Conservation (phyloP, 2,329 filamentous ascomycete species). For the Aspergillus fumigatiaffinis region DNA sequence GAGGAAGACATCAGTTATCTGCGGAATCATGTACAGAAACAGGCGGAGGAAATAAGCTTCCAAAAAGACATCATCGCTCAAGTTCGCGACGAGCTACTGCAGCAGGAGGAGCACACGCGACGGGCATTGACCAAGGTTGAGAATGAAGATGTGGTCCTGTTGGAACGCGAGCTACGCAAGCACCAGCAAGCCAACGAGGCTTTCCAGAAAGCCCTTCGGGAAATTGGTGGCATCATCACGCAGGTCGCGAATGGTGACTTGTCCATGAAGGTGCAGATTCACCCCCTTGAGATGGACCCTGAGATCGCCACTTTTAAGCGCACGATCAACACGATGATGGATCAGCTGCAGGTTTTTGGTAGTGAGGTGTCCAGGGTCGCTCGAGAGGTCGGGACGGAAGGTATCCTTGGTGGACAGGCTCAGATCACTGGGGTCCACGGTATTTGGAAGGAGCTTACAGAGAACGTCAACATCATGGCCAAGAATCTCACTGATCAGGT, state of each 20-base stretch:
- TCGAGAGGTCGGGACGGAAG: constrained; percentile 93
- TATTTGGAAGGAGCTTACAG: constrained; percentile 95
- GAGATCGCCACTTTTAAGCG: constrained; percentile 98
- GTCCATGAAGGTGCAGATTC: constrained; percentile 94
- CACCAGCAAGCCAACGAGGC: constrained; percentile 97
- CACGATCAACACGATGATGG: constrained; percentile 99
- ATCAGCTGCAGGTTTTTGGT: constrained; percentile 93
- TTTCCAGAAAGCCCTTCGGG: constrained; percentile 93
- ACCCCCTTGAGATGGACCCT: constrained; percentile 93
- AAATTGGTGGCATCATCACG: constrained; percentile 96
- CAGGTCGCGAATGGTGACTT: constrained; percentile 92
- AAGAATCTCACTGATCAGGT: constrained; percentile 80
- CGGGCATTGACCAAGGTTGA: constrained; percentile 78
- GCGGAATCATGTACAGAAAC: constrained; percentile 86
- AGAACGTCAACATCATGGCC: constrained; percentile 83
- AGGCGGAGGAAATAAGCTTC: constrained; percentile 84
- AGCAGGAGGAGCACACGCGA: constrained; percentile 82
- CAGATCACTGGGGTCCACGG: constrained; percentile 91
- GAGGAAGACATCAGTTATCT: constrained; percentile 82
- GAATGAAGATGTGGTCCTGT: constrained; percentile 77
- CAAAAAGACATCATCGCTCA: constrained; percentile 82
- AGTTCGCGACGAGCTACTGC: constrained; percentile 78
- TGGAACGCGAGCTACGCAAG: constrained; percentile 92
- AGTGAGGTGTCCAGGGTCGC: constrained; percentile 93
- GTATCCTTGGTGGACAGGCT: constrained; percentile 87